phyloP scores from a whole-genome alignment of 495 filamentous ascomycete species.

The Tuber calosporum region DNA sequence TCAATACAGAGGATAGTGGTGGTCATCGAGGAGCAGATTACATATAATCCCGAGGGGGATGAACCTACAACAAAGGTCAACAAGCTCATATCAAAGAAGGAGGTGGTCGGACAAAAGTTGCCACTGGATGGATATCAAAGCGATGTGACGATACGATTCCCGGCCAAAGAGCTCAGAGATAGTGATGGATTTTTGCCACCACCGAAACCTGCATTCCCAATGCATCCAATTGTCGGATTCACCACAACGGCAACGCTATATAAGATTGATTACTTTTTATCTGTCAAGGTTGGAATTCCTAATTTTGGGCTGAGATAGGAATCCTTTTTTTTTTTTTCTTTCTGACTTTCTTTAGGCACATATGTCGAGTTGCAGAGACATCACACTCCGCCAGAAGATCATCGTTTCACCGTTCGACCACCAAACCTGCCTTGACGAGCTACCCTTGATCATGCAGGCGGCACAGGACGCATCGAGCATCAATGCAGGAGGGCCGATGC shows the following conservation, averaged over 20 bases:
- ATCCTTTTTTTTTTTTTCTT: slow-evolving; percentile 9
- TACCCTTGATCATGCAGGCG: slow-evolving; percentile 93
- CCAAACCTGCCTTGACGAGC: slow-evolving; percentile 91
- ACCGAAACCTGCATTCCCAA: slow-evolving; percentile 78
- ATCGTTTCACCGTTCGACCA: slow-evolving; percentile 95
- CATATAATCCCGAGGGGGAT: slow-evolving; percentile 96
- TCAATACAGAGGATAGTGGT: slow-evolving; percentile 92
- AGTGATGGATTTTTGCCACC: slow-evolving; percentile 78
- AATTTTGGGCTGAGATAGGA: slow-evolving; percentile 11
- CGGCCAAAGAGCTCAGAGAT: slow-evolving; percentile 81
- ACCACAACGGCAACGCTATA: slow-evolving; percentile 91
- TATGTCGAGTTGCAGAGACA: slow-evolving; percentile 83
- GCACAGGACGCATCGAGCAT: slow-evolving; percentile 85
- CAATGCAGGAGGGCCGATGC: slow-evolving; percentile 77
- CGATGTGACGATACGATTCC: slow-evolving; percentile 84
- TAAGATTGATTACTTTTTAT: slow-evolving; percentile 95
- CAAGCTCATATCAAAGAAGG: slow-evolving; percentile 72
- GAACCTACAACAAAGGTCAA: slow-evolving; percentile 89
- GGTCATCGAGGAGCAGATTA: slow-evolving; percentile 92
- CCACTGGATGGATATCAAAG: slow-evolving; percentile 84
- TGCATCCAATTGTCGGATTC: slow-evolving; percentile 80
- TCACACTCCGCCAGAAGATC: slow-evolving; percentile 82
- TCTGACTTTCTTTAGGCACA: slow-evolving; percentile 58
- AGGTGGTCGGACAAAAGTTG: slow-evolving; percentile 70
- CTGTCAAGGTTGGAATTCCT: slow-evolving; percentile 66